Evolutionary conservation across 1,284 basidiomycete genomes (phyloP), one percentile per base, ranked within the genome.

Genomic region (Phellopilus nigrolimitatus): DNA sequence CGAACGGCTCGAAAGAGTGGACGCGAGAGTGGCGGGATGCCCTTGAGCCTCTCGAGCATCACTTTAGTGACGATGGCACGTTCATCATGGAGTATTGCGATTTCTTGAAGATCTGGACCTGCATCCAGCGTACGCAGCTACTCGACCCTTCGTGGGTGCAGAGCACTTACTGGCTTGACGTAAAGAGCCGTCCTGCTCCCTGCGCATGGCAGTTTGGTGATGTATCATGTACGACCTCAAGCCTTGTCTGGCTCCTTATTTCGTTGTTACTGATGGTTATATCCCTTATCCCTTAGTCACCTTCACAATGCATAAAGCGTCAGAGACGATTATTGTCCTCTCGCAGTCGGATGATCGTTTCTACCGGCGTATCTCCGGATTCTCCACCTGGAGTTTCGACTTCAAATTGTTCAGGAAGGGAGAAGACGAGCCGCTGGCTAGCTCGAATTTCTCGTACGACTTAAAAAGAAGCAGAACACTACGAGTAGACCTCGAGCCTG

Each of bases 71-170:
- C 40, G 75, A 78, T 51, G 77, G 76, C 1, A 66, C 74, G 44
- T 79, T 79, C 53, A 67, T 79, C 5, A 79, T 79, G 76, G 76
- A 79, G 62, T 79, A 78, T 60, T 60, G 63, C 15, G 76, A 79
- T 50, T 80, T 79, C 59, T 60, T 80, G 36, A 60, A 64, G 1
- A 68, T 63, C 21, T 80, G 73, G 68, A 67, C 68, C 13, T 60
- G 65, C 15, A 66, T 80, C 4, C 72, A 79, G 42, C 63, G 73
- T 7, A 75, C 72, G 2, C 62, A 69, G 21, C 60, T 80, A 7
- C 76, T 79, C 55, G 74, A 78, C 55, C 63, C 66, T 0, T 65
- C 61, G 4, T 79, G 77, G 76, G 64, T 69, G 10, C 70, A 76
- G 67, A 71, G 71, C 8, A 73, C 71, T 12, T 66, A 74, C 24